A percentile compares a stretch with the other conserved stretches of the same genome.
Evolutionary conservation across 768 basidiomycete species (phyloP).

Genomic region (Dictyophora rubrovolvata): DNA sequence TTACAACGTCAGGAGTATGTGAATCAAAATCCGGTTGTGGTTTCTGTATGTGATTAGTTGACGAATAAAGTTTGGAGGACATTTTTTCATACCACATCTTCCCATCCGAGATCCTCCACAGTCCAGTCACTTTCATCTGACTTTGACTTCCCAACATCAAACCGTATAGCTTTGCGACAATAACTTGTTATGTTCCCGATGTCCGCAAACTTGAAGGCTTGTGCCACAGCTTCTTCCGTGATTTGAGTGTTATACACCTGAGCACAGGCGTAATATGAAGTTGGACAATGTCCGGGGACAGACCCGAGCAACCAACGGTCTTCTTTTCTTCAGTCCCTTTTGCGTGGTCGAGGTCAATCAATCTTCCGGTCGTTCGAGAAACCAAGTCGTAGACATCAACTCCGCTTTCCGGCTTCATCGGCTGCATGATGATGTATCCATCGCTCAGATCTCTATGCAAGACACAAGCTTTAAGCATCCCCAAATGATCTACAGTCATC

Average conservation of each 20-base stretch:
- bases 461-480: not conserved
- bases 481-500: not conserved
- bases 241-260: not conserved
- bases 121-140: not conserved
- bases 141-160: not conserved
- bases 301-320: not conserved
- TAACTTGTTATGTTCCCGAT: not conserved
- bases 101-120: not conserved
- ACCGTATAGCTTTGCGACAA: not conserved
- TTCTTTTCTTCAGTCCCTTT: not conserved
- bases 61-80: not conserved
- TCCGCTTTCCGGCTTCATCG: not conserved
- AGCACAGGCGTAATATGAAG: not conserved
- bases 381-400: not conserved
- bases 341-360: not conserved
- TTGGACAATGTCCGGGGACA: not conserved
- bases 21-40: not conserved
- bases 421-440: not conserved
- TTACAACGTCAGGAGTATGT: not conserved
- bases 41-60: not conserved
- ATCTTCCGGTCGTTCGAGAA: not conserved
- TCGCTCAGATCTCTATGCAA: not conserved
- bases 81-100: not conserved
- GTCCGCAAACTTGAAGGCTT: not conserved
- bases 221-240: not conserved